Conservation (phyloP, 2,329 filamentous ascomycete genomes). For the Colletotrichum liriopes region DNA sequence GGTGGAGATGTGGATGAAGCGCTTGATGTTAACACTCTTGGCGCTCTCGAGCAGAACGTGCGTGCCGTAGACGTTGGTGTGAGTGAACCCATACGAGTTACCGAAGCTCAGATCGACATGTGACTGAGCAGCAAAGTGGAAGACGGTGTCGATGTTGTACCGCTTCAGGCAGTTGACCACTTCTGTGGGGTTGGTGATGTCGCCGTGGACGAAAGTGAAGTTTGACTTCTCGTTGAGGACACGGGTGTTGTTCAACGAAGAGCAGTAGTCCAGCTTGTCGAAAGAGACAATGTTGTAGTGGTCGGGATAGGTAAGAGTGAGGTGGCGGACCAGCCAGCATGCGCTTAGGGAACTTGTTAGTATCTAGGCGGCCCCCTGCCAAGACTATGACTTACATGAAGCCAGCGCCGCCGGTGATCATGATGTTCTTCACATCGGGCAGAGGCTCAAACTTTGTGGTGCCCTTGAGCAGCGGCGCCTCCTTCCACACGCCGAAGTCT, state of each 20-base stretch:
- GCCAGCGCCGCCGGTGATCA: constrained; percentile 87
- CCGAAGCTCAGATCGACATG: constrained; percentile 88
- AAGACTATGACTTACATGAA: constrained; percentile 77
- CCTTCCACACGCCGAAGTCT: constrained; percentile 78
- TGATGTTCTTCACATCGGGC: constrained; percentile 81
- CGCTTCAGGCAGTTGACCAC: constrained; percentile 80
- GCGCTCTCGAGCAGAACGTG: constrained; percentile 85
- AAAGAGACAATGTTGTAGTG: constrained; percentile 87
- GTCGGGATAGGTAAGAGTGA: constrained; percentile 80
- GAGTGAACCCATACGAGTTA: constrained; percentile 86
- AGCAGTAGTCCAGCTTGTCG: constrained; percentile 88
- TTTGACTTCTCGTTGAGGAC: constrained; percentile 77
- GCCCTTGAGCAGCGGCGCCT: constrained; percentile 79
- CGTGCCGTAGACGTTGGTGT: constrained; percentile 88
- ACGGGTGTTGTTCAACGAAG: constrained; percentile 84
- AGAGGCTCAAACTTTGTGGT: constrained; percentile 80
- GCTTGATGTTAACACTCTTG: constrained; percentile 78
- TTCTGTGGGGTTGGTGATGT: constrained; percentile 80
- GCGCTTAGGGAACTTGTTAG: constrained; percentile 66
- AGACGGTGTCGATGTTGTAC: constrained; percentile 82
- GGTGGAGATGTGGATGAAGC: constrained; percentile 87
- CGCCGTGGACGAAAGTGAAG: constrained; percentile 85
- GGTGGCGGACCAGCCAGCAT: constrained; percentile 86
- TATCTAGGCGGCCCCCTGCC: constrained; percentile 26
- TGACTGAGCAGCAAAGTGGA: constrained; percentile 90